phyloP scores from a whole-genome alignment of 441 rosid genomes.

The Gossypium trilobum region DNA sequence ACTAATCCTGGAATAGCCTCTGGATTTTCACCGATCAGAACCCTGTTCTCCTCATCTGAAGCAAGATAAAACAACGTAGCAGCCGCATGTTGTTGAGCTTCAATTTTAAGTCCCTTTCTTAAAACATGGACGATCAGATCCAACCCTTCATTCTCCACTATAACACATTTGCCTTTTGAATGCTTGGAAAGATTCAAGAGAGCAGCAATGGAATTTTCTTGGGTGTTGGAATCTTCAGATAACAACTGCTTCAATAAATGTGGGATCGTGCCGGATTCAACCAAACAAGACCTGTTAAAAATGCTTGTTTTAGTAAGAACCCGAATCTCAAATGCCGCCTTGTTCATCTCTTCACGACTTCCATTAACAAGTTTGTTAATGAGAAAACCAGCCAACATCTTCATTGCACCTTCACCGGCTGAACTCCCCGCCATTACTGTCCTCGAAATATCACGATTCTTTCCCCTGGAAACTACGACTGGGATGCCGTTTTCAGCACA shows the following conservation, averaged over 20 bases:
- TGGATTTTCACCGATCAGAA: constrained; percentile 50
- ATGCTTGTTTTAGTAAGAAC: constrained; percentile 54
- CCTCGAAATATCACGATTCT: constrained; percentile 32
- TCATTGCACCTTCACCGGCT: constrained; percentile 51
- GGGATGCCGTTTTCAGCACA: constrained; percentile 36
- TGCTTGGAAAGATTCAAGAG: constrained; percentile 64
- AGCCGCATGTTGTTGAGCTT: constrained; percentile 62
- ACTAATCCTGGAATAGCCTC: constrained; percentile 48
- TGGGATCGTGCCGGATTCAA: constrained; percentile 47
- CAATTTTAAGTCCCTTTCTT: constrained; percentile 36
- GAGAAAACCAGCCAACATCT: constrained; percentile 38
- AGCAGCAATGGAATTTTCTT: constrained; percentile 63
- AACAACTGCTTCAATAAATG: constrained; percentile 34
- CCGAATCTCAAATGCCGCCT: constrained; percentile 54
- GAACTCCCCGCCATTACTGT: constrained; percentile 37
- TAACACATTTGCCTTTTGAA: constrained; percentile 34
- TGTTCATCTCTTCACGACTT: constrained; percentile 29
- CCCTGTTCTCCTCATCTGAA: constrained; percentile 54
- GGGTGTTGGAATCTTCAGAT: constrained; percentile 31
- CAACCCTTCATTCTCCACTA: constrained; percentile 47
- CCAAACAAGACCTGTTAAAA: constrained; percentile 60
- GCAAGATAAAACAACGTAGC: constrained; percentile 58
- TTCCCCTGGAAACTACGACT: constrained; percentile 19
- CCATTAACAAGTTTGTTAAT: constrained; percentile 35
- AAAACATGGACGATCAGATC: constrained; percentile 37